Evolutionary conservation across 139 green algal genomes (phyloP).

Genomic region (Eudorina sp.): DNA sequence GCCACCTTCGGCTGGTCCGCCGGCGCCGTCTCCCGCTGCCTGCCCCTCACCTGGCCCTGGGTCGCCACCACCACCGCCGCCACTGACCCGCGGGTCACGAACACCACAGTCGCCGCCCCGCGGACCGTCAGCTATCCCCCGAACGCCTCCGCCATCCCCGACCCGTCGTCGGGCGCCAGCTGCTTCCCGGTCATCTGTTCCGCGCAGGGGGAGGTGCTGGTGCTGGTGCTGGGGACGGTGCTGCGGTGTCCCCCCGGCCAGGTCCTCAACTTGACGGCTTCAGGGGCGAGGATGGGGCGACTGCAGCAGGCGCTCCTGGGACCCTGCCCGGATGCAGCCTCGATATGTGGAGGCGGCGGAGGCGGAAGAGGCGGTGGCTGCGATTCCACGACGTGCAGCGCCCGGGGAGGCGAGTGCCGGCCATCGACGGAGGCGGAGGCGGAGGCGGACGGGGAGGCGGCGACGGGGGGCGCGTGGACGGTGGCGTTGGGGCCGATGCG

Average conservation of each 20-base stretch:
- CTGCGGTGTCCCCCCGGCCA: conserved; percentile 16
- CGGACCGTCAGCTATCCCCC: neutral
- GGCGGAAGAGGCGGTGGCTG: neutral
- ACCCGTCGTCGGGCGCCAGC: neutral
- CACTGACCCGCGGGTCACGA: neutral
- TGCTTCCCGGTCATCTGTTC: neutral
- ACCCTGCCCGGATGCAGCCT: neutral
- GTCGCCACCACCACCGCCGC: neutral
- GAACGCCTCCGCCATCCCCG: neutral
- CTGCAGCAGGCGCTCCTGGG: conserved; percentile 4
- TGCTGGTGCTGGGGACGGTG: neutral
- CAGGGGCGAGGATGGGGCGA: neutral
- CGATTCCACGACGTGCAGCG: neutral
- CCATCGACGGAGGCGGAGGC: too few species aligned
- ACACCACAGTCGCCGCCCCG: too few species aligned
- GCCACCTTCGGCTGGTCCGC: conserved; percentile 3
- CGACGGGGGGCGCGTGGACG: too few species aligned
- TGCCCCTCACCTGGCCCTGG: conserved; percentile 25
- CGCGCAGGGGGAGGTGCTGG: neutral
- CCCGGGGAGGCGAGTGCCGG: conserved; percentile 6
- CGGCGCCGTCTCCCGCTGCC: neutral
- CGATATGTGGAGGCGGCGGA: neutral
- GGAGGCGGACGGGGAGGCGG: too few species aligned
- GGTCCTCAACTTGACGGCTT: neutral
- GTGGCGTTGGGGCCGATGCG: neutral